These are phyloP conservation scores for Vaccinium macrocarpon DNA, from an alignment of 148 eudicot species.

Conservation along the genomic window DNA sequence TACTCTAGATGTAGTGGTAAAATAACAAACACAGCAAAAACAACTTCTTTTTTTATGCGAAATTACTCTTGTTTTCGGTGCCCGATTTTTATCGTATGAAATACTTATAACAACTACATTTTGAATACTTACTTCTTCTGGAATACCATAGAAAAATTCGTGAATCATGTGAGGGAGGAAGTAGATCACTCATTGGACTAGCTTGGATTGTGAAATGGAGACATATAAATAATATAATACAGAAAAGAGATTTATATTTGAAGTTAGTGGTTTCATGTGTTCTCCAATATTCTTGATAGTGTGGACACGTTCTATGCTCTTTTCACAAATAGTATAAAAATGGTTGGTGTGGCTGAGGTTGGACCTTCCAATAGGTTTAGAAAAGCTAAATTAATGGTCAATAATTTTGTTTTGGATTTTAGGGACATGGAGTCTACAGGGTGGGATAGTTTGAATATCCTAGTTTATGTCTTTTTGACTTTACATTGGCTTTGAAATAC, in stretches of 20 bases:
- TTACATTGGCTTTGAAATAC: not conserved
- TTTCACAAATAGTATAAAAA: not conserved
- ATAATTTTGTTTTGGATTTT: constrained; percentile 13
- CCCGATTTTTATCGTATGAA: too few species aligned
- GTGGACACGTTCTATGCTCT: not conserved
- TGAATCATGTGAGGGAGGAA: constrained; percentile 19
- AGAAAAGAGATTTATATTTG: not conserved
- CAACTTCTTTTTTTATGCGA: too few species aligned
- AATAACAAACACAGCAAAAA: too few species aligned
- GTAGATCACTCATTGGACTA: not conserved
- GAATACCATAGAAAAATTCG: not conserved
- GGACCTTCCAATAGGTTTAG: constrained; percentile 3
- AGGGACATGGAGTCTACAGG: constrained; percentile 4
- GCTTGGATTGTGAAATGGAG: constrained; percentile 10
- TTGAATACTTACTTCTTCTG: too few species aligned
- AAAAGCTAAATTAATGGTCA: not conserved
- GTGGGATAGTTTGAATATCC: not conserved
- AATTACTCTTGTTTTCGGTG: too few species aligned
- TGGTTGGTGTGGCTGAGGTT: not conserved
- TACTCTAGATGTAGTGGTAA: too few species aligned
- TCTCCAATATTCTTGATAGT: not conserved
- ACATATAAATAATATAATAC: not conserved
- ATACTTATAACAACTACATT: too few species aligned
- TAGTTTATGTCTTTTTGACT: not conserved
- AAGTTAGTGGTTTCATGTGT: not conserved